Conservation (phyloP, 768 basidiomycete species). For the Lentinus brumalis region DNA sequence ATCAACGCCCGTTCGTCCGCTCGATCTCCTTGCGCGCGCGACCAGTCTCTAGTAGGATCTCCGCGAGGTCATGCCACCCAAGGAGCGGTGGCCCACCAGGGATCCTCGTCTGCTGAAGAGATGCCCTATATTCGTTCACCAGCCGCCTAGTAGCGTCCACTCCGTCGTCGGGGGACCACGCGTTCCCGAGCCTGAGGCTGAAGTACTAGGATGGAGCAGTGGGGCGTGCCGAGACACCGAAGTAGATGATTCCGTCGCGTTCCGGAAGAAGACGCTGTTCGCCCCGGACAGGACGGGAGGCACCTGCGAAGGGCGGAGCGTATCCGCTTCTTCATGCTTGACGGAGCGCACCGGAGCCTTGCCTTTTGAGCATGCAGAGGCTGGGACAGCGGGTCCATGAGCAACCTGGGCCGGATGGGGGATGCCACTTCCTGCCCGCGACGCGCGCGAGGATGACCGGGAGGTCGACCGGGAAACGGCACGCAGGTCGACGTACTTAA, state of each 20-base stretch:
- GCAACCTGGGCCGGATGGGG: not conserved
- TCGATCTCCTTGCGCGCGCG: conserved; percentile 1
- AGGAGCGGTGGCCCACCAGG: conserved; percentile 18
- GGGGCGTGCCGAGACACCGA: too few species aligned
- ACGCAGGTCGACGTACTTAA: conserved; percentile 4
- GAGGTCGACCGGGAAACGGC: conserved; percentile 8
- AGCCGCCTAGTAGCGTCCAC: not conserved
- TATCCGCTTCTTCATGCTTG: not conserved
- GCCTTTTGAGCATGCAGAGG: not conserved
- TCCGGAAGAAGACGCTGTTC: not conserved
- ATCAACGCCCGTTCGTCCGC: not conserved
- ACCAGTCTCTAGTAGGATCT: conserved; percentile 17
- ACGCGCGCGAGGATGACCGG: conserved; percentile 5
- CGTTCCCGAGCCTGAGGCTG: not conserved
- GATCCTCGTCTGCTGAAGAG: conserved; percentile 6
- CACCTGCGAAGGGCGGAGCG: not conserved
- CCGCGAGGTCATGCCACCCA: conserved; percentile 11
- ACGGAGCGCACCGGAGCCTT: not conserved
- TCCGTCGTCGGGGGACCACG: not conserved
- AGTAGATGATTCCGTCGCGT: too few species aligned
- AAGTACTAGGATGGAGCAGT: not conserved
- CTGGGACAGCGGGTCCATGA: not conserved
- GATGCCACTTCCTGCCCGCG: not conserved
- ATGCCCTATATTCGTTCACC: not conserved
- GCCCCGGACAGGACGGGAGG: not conserved